Conservation (phyloP, 805 yeast species). For the Soucietia sequanensis region DNA sequence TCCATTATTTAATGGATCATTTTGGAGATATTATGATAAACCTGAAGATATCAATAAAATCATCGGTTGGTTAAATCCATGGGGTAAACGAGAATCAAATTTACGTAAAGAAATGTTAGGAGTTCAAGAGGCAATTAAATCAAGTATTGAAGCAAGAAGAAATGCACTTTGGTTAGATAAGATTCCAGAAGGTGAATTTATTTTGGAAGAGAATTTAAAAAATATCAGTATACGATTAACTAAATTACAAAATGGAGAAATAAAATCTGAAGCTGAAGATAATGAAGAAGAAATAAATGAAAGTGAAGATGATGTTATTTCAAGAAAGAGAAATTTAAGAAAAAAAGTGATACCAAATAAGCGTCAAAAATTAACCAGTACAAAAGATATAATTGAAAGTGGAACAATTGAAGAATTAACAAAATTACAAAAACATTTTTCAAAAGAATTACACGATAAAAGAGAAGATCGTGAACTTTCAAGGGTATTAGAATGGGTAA, state of each 20-base stretch:
- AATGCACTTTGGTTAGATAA: conserved; percentile 49
- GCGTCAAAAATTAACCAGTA: conserved; percentile 28
- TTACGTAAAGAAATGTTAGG: conserved; percentile 59
- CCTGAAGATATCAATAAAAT: conserved; percentile 56
- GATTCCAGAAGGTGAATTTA: conserved; percentile 39
- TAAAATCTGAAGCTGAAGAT: conserved; percentile 1
- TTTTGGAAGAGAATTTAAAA: conserved; percentile 38
- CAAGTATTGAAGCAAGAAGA: conserved; percentile 59
- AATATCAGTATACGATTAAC: conserved; percentile 24
- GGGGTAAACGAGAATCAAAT: conserved; percentile 71
- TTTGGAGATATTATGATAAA: conserved; percentile 73
- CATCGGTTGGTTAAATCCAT: conserved; percentile 65
- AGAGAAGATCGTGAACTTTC: conserved; percentile 40
- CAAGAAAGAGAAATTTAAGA: conserved; percentile 31
- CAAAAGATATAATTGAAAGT: conserved; percentile 26
- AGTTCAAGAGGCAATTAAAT: conserved; percentile 50
- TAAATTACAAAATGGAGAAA: conserved; percentile 10
- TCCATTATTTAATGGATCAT: conserved; percentile 47
- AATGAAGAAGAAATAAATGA: conserved; percentile 25
- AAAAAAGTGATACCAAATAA: conserved; percentile 30
- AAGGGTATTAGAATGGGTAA: conserved; percentile 61
- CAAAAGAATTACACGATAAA: conserved; percentile 28
- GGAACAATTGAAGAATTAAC: conserved; percentile 28
- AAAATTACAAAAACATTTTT: conserved; percentile 22
- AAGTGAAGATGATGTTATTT: conserved; percentile 28